These are phyloP conservation scores for Melaleuca quinquenervia DNA, from an alignment of 345 rosid species.

Conservation along the genomic window DNA sequence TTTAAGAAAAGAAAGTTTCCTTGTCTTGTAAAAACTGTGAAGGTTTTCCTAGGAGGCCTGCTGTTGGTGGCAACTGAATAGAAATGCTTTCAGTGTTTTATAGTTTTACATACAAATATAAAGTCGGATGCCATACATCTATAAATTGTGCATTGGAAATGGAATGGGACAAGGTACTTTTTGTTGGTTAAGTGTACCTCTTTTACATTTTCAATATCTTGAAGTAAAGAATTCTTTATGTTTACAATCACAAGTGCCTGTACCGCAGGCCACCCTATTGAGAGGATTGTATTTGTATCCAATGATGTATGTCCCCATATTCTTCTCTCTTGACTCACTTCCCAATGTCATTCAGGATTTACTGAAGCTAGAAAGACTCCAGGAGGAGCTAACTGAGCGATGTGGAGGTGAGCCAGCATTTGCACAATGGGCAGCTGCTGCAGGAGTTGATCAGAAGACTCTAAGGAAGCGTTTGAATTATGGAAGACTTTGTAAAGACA, in stretches of 20 bases:
- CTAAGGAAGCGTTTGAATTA: constrained; percentile 58
- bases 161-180: neutral
- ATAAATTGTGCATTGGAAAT: neutral
- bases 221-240: neutral
- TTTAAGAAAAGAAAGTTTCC: neutral
- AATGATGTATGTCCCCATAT: neutral
- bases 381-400: constrained; percentile 57
- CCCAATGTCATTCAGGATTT: constrained; percentile 36
- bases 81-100: neutral
- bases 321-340: neutral
- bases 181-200: neutral
- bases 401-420: constrained; percentile 65
- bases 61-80: neutral
- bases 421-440: constrained; percentile 91
- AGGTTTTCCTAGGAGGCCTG: neutral
- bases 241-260: neutral
- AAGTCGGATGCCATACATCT: neutral
- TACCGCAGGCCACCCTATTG: neutral
- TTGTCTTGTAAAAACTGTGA: neutral
- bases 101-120: neutral
- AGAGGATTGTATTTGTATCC: neutral
- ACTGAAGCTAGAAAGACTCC: constrained; percentile 75
- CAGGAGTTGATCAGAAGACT: constrained; percentile 64
- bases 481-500: constrained; percentile 75
- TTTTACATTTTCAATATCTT: neutral